Percentiles rank a stretch among this genome's conserved stretches.
Evolutionary conservation across 1,284 basidiomycete genomes (phyloP).

Genomic region (Marasmius fiardii): DNA sequence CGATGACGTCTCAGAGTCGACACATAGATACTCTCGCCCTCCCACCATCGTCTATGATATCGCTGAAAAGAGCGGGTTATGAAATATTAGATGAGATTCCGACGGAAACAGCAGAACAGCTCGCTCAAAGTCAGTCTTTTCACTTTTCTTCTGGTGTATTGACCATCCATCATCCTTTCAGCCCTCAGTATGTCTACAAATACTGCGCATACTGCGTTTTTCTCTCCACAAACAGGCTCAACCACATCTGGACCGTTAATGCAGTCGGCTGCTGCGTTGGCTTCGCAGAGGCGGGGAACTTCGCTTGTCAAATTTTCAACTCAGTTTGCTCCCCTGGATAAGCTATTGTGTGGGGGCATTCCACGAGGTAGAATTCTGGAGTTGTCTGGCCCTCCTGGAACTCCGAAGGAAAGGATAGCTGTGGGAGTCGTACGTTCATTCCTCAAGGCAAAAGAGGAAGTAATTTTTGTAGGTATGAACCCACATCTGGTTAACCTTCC

Average conservation of each 20-base stretch:
- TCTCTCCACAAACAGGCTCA: slow-evolving; percentile 29
- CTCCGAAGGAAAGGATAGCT: slow-evolving; percentile 54
- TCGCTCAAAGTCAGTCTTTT: slow-evolving; percentile 38
- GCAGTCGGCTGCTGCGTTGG: slow-evolving; percentile 53
- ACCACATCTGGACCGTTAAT: slow-evolving; percentile 36
- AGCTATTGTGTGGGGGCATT: slow-evolving; percentile 58
- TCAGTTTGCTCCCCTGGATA: slow-evolving; percentile 48
- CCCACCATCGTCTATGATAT: too few relatives aligned
- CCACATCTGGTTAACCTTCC: neutral
- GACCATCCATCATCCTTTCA: slow-evolving; percentile 19
- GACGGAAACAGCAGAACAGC: slow-evolving; percentile 30
- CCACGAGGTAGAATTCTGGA: slow-evolving; percentile 60
- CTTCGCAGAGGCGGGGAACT: slow-evolving; percentile 21
- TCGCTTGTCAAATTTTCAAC: slow-evolving; percentile 33
- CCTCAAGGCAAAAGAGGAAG: slow-evolving; percentile 39
- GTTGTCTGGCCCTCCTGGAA: slow-evolving; percentile 71
- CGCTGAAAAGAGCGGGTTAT: slow-evolving; percentile 18
- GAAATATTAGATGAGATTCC: slow-evolving; percentile 10
- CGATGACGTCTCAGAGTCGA: too few relatives aligned
- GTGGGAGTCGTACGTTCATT: slow-evolving; percentile 46
- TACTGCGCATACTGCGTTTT: slow-evolving; percentile 41
- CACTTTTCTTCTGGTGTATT: neutral
- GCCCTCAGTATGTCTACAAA: slow-evolving; percentile 44
- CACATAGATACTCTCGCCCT: too few relatives aligned
- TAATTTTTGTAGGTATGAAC: slow-evolving; percentile 60